Base-by-base conservation (phyloP, 768 basidiomycete species). In the Kwoniella dendrophila region DNA sequence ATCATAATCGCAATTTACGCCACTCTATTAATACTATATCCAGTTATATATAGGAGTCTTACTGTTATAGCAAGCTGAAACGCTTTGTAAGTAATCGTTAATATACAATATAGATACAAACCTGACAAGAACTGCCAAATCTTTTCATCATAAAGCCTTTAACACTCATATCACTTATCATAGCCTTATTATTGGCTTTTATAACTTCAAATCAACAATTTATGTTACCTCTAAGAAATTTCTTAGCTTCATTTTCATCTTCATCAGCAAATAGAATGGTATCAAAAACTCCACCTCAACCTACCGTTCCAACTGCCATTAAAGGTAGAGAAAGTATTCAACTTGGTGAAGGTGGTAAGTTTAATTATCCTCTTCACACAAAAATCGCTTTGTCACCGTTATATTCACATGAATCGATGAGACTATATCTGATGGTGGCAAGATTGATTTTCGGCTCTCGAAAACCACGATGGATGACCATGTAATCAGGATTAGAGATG, bases 241-340 rank as follows among this genome's bases (percentile, higher is more conserved):
- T 70, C 32, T 50, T 70, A 41, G 65, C 65, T 33, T 56, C 62
- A 22, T 65, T 68, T 54, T 66, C 64, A 7, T 59, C 64, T 29
- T 50, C 52, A 20, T 56, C 65, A 16, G 49, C 62, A 32, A 18
- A 33, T 27, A 63, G 58, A 43, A 71, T 71, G 57, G 54, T 47
- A 11, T 59, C 53, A n/a, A 74, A 76, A 58, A 44, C 75, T 20
- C 76, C 78, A 30, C 78, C 78, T 12, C 38, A 63, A 18, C 78
- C 78, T 8, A 79, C 78, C 48, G 72, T 79, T 16, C 75, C 75
- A 3, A 72, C 72, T 29, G 78, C 78, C 20, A 75, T 78, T 54
- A 75, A 73, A 55, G 58, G 52, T 14, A 47, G 59, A n/a, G 68
- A 77, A 47, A 58, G 70, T 40, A 50, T 62, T 14, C 61, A 62